Percentiles rank a stretch among this genome's conserved stretches.
These are phyloP conservation scores for Suillus paluster DNA, from an alignment of 768 basidiomycete genomes.

Conservation along the genomic window DNA sequence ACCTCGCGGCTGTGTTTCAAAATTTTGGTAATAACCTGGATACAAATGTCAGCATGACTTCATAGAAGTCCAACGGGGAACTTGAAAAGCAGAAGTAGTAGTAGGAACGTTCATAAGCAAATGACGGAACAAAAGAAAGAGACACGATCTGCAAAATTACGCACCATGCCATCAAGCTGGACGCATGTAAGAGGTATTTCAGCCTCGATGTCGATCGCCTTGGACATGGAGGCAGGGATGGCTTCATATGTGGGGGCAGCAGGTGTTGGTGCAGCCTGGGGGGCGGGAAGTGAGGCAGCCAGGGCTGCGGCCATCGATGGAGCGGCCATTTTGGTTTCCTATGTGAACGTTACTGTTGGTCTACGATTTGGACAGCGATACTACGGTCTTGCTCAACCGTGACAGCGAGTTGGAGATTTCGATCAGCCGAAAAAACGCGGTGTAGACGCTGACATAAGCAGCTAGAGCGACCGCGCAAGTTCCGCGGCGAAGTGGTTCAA, in stretches of 20 bases:
- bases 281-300: slow-evolving; percentile 77
- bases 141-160: slow-evolving; percentile 30
- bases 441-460: not conserved
- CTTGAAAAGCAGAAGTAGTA: slow-evolving; percentile 6
- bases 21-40: slow-evolving; percentile 90
- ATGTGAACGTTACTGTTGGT: not conserved
- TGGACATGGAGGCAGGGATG: slow-evolving; percentile 91
- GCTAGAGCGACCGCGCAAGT: too few species aligned
- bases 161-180: slow-evolving; percentile 86
- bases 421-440: not conserved
- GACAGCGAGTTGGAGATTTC: too few species aligned
- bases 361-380: not conserved
- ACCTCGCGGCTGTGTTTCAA: slow-evolving; percentile 90
- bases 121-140: not conserved
- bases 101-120: not conserved
- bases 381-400: not conserved
- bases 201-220: slow-evolving; percentile 91
- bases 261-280: slow-evolving; percentile 61
- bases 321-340: slow-evolving; percentile 54
- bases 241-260: slow-evolving; percentile 77
- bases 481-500: not conserved
- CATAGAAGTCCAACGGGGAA: not conserved
- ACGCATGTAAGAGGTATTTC: slow-evolving; percentile 80
- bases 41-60: slow-evolving; percentile 18
- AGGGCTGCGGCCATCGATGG: slow-evolving; percentile 93